These are phyloP conservation scores for Hyaloscypha bicolor DNA, from an alignment of 495 filamentous ascomycete genomes.

Conservation along the genomic window DNA sequence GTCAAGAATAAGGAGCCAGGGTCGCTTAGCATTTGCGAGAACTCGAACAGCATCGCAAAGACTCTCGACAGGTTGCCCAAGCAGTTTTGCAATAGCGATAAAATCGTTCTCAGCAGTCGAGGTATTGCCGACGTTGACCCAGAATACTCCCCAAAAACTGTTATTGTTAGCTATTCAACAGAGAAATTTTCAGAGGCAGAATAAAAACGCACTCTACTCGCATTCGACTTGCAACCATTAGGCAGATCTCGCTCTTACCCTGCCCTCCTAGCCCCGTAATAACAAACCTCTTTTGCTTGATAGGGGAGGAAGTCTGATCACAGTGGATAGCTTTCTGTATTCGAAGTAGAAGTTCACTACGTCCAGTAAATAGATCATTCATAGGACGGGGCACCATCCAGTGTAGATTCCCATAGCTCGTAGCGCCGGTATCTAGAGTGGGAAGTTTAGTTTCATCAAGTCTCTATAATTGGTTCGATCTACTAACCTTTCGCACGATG, in stretches of 20 bases:
- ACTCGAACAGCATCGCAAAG: slow-evolving; percentile 36
- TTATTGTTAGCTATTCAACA: slow-evolving; percentile 12
- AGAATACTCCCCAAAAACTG: slow-evolving; percentile 38
- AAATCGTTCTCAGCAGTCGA: slow-evolving; percentile 30
- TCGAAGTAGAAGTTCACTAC: slow-evolving; percentile 17
- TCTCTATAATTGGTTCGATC: too few relatives aligned
- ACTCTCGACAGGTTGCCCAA: slow-evolving; percentile 19
- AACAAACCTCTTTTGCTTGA: slow-evolving; percentile 36
- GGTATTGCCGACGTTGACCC: slow-evolving; percentile 32
- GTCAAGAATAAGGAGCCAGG: slow-evolving; percentile 42
- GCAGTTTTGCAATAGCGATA: slow-evolving; percentile 34
- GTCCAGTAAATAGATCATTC: slow-evolving; percentile 29
- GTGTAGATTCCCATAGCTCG: slow-evolving; percentile 19
- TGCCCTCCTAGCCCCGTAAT: slow-evolving; percentile 41
- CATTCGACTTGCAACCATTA: slow-evolving; percentile 39
- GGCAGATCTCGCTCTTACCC: slow-evolving; percentile 43
- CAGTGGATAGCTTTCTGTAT: slow-evolving; percentile 19
- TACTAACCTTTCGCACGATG: slow-evolving; percentile 3
- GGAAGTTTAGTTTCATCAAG: too few relatives aligned
- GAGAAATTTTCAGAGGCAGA: too few relatives aligned
- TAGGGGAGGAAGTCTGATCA: neutral
- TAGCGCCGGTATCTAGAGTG: neutral
- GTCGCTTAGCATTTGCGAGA: slow-evolving; percentile 22
- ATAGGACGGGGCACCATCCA: slow-evolving; percentile 25
- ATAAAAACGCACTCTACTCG: slow-evolving; percentile 25